Conservation (phyloP, 768 basidiomycete species). For the Boletus rufocinnamomeus region DNA sequence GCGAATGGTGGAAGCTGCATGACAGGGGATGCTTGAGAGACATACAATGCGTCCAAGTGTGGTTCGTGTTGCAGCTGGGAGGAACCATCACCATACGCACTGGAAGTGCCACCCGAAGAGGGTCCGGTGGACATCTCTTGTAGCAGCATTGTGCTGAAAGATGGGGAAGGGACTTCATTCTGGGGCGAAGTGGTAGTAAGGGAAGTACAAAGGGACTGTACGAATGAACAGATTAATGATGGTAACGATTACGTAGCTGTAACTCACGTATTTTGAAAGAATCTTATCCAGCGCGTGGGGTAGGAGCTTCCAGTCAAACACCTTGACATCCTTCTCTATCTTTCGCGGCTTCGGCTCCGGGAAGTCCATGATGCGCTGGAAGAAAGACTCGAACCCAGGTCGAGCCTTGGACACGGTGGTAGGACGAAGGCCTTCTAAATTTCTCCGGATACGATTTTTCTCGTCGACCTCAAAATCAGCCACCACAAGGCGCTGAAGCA, state of each 20-base stretch:
- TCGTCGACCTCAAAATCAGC: constrained; percentile 87
- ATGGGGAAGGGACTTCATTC: constrained; percentile 31
- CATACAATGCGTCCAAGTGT: constrained; percentile 21
- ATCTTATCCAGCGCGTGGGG: constrained; percentile 76
- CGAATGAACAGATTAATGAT: constrained; percentile 5
- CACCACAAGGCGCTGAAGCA: constrained; percentile 79
- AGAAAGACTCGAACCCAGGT: constrained; percentile 79
- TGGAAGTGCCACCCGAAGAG: constrained; percentile 21
- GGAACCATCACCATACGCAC: constrained; percentile 8
- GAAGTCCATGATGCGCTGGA: constrained; percentile 95
- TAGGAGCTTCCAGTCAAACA: constrained; percentile 76
- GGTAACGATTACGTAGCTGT: background rate
- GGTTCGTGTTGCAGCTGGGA: constrained; percentile 15
- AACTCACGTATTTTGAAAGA: constrained; percentile 78
- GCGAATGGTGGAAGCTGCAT: constrained; percentile 23
- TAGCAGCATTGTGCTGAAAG: constrained; percentile 32
- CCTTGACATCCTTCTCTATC: constrained; percentile 96
- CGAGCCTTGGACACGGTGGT: constrained; percentile 89
- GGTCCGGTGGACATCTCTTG: constrained; percentile 4
- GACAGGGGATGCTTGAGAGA: constrained; percentile 22
- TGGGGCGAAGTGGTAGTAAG: constrained; percentile 29
- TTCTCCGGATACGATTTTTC: constrained; percentile 94
- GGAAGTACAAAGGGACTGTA: constrained; percentile 52
- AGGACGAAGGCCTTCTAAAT: constrained; percentile 90
- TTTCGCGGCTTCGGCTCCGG: constrained; percentile 92